Base-by-base conservation (phyloP, 805 yeast species). In the Zygoascus bituminiphila region DNA sequence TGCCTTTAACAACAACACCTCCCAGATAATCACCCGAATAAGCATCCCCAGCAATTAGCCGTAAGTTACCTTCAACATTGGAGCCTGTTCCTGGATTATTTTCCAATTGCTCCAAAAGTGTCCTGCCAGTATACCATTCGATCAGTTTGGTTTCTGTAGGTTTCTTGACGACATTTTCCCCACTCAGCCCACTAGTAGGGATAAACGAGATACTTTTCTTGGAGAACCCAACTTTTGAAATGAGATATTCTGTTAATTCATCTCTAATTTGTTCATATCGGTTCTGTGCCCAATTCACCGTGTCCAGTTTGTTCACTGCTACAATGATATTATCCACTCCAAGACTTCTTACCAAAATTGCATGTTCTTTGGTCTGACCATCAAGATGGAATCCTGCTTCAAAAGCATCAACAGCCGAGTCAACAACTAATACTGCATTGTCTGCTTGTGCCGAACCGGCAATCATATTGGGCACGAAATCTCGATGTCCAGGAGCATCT, bases 401-500 rank as follows among this genome's bases (percentile, higher is more conserved):
- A 59, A 83, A 84, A 19, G 84, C 88, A 35, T 82, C 79, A 1
- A 71, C 68, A 37, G 74, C 70, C 2, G 85, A 62, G 61, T 86
- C 94, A 17, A 85, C 78, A 9, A 85, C 86, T 36, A 84, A 69
- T 15, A 85, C 69, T 0, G 89, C 89, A 39, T 81, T 62, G 57
- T 85, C 93, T 0, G 93, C 89, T 58, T 83, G 88, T 2, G 84
- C 68, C 1, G 85, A 83, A 24, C 94, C 94, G 24, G 86, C 84
- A 55, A 85, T 84, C 88, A 85, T 83, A 57, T 83, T 86, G 3
- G 94, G 94, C 26, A 85, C 84, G 62, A 82, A 85, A 58, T 85
- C 93, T 51, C 74, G 72, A 63, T 85, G 94, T 0, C 94, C 94
- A 0, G 94, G 94, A 0, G 94, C 88, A 66, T 85, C 94, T 48